phyloP scores from a whole-genome alignment of 208 protist species.

The Blastocrithidia nonstop region DNA sequence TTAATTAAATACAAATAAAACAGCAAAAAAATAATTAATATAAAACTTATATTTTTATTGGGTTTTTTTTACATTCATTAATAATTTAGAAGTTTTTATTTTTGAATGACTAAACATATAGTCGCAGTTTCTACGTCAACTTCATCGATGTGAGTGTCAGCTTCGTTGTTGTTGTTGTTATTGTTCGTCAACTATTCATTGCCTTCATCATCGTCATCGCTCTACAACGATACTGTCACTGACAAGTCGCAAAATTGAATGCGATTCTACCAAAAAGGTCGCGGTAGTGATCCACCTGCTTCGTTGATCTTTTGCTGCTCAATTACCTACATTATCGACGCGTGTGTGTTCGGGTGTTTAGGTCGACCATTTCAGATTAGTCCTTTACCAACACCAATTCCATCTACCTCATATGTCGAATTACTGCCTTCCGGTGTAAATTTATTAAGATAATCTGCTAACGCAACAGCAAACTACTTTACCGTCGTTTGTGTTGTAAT shows the following conservation, averaged over 20 bases:
- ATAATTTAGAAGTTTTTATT: no score
- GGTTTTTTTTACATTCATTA: no score
- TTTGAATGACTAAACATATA: slow-evolving; percentile 39
- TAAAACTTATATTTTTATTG: no score
- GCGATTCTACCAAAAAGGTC: slow-evolving; percentile 66
- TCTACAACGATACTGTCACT: slow-evolving; percentile 48
- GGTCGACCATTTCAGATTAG: slow-evolving; percentile 67
- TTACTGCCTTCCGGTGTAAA: slow-evolving; percentile 13
- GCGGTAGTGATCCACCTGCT: slow-evolving; percentile 17
- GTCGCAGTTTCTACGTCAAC: slow-evolving; percentile 70
- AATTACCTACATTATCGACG: slow-evolving; percentile 63
- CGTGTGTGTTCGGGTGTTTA: slow-evolving; percentile 59
- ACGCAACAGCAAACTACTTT: slow-evolving; percentile 28
- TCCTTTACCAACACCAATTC: slow-evolving; percentile 71
- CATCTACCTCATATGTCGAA: slow-evolving; percentile 50
- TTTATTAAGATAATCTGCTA: slow-evolving; percentile 37
- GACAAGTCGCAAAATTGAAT: slow-evolving; percentile 64
- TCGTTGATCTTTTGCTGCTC: slow-evolving; percentile 60
- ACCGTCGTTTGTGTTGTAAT: slow-evolving; percentile 56
- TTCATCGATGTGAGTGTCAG: slow-evolving; percentile 48
- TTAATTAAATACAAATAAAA: no score
- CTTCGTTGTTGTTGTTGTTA: no score
- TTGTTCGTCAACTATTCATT: no score
- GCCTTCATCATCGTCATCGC: slow-evolving; percentile 27
- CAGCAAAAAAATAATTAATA: no score